Percentiles rank a stretch among this genome's conserved stretches.
These are phyloP conservation scores for Fusarium sp. DNA, from an alignment of 2,329 filamentous ascomycete genomes.

Conservation along the genomic window DNA sequence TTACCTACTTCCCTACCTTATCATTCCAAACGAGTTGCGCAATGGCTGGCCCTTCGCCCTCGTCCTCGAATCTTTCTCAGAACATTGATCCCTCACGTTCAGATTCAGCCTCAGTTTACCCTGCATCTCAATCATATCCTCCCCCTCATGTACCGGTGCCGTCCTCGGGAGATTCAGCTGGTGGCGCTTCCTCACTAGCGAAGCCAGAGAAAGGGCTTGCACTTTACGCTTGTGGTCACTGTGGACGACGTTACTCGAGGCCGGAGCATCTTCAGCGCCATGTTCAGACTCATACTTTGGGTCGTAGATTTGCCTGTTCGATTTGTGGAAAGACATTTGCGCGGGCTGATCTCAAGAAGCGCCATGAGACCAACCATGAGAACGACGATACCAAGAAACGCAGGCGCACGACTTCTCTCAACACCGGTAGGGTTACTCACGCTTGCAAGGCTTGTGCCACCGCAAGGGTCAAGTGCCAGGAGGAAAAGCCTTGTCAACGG, in stretches of 20 bases:
- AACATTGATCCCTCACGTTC: slow-evolving; percentile 46
- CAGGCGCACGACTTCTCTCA: slow-evolving; percentile 56
- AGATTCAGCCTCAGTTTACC: slow-evolving; percentile 18
- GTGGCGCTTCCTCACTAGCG: neutral
- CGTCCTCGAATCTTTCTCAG: slow-evolving; percentile 41
- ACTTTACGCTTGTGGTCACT: slow-evolving; percentile 62
- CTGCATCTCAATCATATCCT: slow-evolving; percentile 29
- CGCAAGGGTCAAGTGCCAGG: slow-evolving; percentile 65
- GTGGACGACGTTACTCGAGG: slow-evolving; percentile 60
- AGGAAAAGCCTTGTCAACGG: slow-evolving; percentile 62
- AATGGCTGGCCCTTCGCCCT: slow-evolving; percentile 47
- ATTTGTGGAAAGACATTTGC: slow-evolving; percentile 64
- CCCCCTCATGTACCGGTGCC: slow-evolving; percentile 7
- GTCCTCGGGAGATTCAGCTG: slow-evolving; percentile 3
- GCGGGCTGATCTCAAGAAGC: slow-evolving; percentile 62
- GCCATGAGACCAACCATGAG: slow-evolving; percentile 61
- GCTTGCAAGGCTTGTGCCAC: slow-evolving; percentile 62
- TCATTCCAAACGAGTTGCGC: slow-evolving; percentile 16
- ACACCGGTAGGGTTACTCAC: slow-evolving; percentile 60
- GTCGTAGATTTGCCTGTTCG: slow-evolving; percentile 59
- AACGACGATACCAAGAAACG: slow-evolving; percentile 59
- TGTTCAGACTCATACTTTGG: slow-evolving; percentile 60
- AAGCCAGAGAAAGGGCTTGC: slow-evolving; percentile 45
- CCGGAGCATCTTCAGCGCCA: slow-evolving; percentile 64
- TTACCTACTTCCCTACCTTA: neutral